Evolutionary conservation across 768 basidiomycete genomes (phyloP), one percentile per base, ranked within the genome.

Genomic region (Termitomyces heimii): DNA sequence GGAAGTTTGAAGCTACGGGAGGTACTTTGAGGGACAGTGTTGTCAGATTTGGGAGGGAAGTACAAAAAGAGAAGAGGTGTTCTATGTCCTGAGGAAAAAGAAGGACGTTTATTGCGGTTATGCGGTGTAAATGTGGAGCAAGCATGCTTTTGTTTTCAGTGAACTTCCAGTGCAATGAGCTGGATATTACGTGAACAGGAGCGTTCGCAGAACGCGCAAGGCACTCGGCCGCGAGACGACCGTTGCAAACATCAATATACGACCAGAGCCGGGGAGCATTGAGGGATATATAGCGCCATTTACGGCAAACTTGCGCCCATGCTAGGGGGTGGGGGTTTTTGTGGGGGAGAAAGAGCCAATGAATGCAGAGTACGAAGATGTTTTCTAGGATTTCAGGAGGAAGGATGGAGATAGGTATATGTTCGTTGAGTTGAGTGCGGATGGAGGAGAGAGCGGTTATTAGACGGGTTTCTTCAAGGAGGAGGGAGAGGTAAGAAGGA

Each of bases 271-370:
- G 64, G 14, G 71, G 62, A 7, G 73, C 73, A 44, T 64, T 63
- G 31, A 75, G 57, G 4, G 75, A 68, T 34, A 74, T 62, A 51
- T 47, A 52, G 6, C 72, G 70, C 77, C 77, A 78, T 22, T 54
- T 59, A 8, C 68, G 65, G 61, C 75, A 77, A 32, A 76, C 76
- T 54, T 77, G 73, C 4, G 73, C 73, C 73, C 73, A 77, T 2
- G 75, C 70, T 4, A 78, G 67, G 20, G 63, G 68, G 44, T 71
- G 65, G 40, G 62, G 62, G 8, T 68, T 66, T 42, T 68, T 71
- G 14, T 64, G 65, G 12, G 56, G 53, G 39, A 57, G 54, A 48
- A 74, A 74, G 14, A 75, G 62, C 73, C 74, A 73, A 6, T 71
- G 67, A 6, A 73, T 65, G 59, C 75, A 77, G 35, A 72, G 63